phyloP scores from a whole-genome alignment of 2,329 filamentous ascomycete species.

The Paecilomyces sp. region DNA sequence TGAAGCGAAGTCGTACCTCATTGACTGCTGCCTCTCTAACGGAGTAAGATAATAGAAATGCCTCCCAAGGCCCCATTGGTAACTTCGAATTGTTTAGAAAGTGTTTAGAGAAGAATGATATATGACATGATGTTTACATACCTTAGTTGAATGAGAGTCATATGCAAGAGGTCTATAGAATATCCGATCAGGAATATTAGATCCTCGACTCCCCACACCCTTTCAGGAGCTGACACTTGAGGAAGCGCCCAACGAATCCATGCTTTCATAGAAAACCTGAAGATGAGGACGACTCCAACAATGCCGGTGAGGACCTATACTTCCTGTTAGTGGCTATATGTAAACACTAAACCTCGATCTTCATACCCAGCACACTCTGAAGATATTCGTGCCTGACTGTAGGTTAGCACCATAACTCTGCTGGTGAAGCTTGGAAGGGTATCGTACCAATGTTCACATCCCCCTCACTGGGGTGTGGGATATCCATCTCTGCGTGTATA shows the following conservation, averaged over 20 bases:
- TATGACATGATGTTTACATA: slow-evolving; percentile 4
- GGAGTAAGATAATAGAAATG: slow-evolving; percentile 23
- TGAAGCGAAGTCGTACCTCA: slow-evolving; percentile 21
- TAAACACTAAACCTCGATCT: not conserved
- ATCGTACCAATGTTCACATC: slow-evolving; percentile 11
- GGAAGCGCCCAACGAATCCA: slow-evolving; percentile 27
- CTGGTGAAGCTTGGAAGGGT: not conserved
- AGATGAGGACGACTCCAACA: slow-evolving; percentile 10
- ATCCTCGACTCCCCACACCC: slow-evolving; percentile 29
- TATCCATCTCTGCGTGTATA: slow-evolving; percentile 7
- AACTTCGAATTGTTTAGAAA: slow-evolving; percentile 9
- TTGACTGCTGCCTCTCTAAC: slow-evolving; percentile 15
- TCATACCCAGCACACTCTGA: slow-evolving; percentile 8
- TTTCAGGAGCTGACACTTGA: slow-evolving; percentile 20
- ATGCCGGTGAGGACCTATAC: slow-evolving; percentile 10
- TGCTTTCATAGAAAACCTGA: slow-evolving; percentile 15
- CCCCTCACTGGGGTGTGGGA: slow-evolving; percentile 9
- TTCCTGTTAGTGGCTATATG: not conserved
- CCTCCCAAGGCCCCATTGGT: slow-evolving; percentile 23
- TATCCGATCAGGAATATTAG: slow-evolving; percentile 22
- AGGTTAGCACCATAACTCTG: not conserved
- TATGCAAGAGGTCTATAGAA: slow-evolving; percentile 24
- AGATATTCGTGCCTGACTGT: slow-evolving; percentile 3
- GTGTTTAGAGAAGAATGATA: not conserved
- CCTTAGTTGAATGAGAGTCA: slow-evolving; percentile 25